These are phyloP conservation scores for Alternaria sp. DNA, from an alignment of 2,329 filamentous ascomycete species.

Conservation along the genomic window DNA sequence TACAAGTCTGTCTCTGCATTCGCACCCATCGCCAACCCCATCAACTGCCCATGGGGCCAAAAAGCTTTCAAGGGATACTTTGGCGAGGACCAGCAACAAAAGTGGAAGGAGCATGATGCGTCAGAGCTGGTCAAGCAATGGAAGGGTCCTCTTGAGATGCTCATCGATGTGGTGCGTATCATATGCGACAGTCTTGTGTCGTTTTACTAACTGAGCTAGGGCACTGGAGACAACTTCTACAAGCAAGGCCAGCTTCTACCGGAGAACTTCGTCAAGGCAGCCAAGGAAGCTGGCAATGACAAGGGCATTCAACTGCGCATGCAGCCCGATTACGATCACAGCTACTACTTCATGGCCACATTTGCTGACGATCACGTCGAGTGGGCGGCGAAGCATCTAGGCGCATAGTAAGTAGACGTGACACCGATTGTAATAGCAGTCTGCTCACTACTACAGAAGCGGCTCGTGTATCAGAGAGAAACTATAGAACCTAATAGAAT, in stretches of 20 bases:
- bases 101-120: constrained; percentile 90
- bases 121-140: constrained; percentile 84
- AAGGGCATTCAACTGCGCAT: constrained; percentile 78
- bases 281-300: constrained; percentile 73
- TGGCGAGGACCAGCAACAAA: constrained; percentile 71
- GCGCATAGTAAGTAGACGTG: constrained; percentile 56
- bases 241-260: constrained; percentile 90
- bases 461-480: constrained; percentile 29
- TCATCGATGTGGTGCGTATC: constrained; percentile 82
- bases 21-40: constrained; percentile 87
- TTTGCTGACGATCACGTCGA: constrained; percentile 91
- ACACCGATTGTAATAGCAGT: neutral
- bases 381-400: constrained; percentile 86
- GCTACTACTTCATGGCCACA: constrained; percentile 93
- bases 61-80: constrained; percentile 96
- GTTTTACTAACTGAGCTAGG: constrained; percentile 55
- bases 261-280: constrained; percentile 86
- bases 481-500: constrained; percentile 23
- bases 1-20: constrained; percentile 92
- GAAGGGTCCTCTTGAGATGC: constrained; percentile 73
- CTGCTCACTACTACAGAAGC: constrained; percentile 46
- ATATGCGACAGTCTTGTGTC: no score
- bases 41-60: constrained; percentile 87
- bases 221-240: constrained; percentile 95
- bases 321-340: constrained; percentile 93